Evolutionary conservation across 2,329 filamentous ascomycete genomes (phyloP), one percentile per base, ranked within the genome.

Genomic region (Verticillium zaregamsianum): DNA sequence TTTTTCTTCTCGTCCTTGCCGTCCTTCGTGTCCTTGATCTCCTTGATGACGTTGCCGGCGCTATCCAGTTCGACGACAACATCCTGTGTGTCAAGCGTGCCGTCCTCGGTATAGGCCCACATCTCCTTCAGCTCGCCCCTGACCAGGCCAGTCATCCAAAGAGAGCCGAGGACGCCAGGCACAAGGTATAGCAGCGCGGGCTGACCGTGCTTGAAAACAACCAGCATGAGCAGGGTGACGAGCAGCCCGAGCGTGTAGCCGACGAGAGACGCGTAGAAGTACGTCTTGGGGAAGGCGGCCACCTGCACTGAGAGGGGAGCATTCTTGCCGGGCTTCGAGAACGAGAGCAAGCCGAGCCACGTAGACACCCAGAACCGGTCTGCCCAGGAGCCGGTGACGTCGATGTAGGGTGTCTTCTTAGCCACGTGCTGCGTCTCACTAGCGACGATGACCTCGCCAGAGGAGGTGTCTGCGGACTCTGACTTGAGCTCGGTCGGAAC

Each of bases 121-220:
- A 98, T 89, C 52, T 87, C 75, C 58, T 79, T 80, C 2, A 94
- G 66, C 70, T 98, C 93, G 2, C 92, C 90, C 12, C 88, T 85
- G 20, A 83, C 72, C 5, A 88, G 67, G 0, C 90, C 94, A 2
- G 90, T 95, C 3, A 87, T 74, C 90, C 92, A 96, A 1, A 95
- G 72, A 1, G 89, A 84, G 1, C 84, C 80, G 5, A 97, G 77
- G 0, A 98, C 92, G 0, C 91, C 89, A 0, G 94, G 94, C 0
- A 98, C 95, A 7, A 99, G 86, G 72, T 98, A 98, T 15, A 99
- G 79, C 35, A 99, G 81, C 8, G 95, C 94, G 0, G 94, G 94
- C 72, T 99, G 94, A 3, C 91, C 92, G 65, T 92, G 92, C 56
- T 89, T 83, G 70, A 87, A 95, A 11, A 92, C 77, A 58, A 93